phyloP scores from a whole-genome alignment of 2,329 filamentous ascomycete genomes.

The Ophiostoma sp. region DNA sequence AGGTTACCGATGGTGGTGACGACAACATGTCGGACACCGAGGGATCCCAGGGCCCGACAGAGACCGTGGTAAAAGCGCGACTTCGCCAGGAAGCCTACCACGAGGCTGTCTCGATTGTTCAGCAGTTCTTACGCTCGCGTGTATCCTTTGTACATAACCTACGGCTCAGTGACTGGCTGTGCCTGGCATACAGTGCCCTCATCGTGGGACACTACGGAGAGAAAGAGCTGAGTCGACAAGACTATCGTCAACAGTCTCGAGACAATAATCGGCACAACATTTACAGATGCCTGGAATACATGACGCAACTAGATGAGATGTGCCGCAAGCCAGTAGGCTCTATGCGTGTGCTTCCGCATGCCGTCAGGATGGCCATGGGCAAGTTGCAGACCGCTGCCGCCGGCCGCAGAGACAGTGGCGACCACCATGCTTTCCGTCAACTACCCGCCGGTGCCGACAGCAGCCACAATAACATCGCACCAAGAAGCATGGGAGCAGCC shows the following conservation, averaged over 20 bases:
- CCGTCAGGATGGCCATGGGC: slow-evolving; percentile 9
- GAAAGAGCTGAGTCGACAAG: background rate
- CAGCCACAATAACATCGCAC: background rate
- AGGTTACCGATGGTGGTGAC: background rate
- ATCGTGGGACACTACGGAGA: slow-evolving; percentile 13
- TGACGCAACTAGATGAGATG: slow-evolving; percentile 11
- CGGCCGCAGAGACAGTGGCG: background rate
- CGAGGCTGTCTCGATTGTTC: slow-evolving; percentile 2
- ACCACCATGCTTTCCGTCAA: background rate
- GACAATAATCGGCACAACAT: slow-evolving; percentile 2
- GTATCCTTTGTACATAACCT: background rate
- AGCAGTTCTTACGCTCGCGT: background rate
- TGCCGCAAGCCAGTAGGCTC: slow-evolving; percentile 12
- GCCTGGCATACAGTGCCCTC: slow-evolving; percentile 10
- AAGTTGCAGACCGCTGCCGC: slow-evolving; percentile 7
- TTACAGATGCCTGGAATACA: slow-evolving; percentile 3
- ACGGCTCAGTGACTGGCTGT: slow-evolving; percentile 11
- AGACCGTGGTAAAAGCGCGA: background rate
- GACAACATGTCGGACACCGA: slow-evolving; percentile 5
- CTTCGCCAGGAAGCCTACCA: slow-evolving; percentile 13
- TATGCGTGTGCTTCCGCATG: slow-evolving; percentile 9
- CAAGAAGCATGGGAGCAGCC: background rate
- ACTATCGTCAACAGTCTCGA: background rate
- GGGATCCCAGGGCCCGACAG: background rate
- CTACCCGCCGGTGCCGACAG: background rate